Percentiles rank a stretch among this genome's conserved stretches.
These are phyloP conservation scores for Simplicillium aogashimaense DNA, from an alignment of 2,329 filamentous ascomycete species.

Conservation along the genomic window DNA sequence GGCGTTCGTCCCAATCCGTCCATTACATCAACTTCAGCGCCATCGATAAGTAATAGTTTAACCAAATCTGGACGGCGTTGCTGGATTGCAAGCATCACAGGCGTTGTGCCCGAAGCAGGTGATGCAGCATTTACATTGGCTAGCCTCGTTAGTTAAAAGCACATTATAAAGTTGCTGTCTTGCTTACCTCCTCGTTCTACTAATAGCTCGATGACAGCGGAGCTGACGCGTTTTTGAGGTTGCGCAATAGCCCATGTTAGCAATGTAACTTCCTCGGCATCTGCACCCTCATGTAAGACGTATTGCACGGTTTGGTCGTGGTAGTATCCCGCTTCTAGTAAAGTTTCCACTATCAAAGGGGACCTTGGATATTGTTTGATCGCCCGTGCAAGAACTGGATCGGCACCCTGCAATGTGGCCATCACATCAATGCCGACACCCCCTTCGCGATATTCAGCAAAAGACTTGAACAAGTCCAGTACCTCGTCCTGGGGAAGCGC, in stretches of 20 bases:
- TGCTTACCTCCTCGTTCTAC: conserved; percentile 32
- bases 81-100: conserved; percentile 50
- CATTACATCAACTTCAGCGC: conserved; percentile 47
- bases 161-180: conserved; percentile 18
- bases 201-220: conserved; percentile 44
- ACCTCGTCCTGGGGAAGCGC: conserved; percentile 38
- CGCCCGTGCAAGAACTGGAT: conserved; percentile 42
- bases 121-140: conserved; percentile 50
- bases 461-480: conserved; percentile 39
- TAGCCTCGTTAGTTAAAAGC: conserved; percentile 10
- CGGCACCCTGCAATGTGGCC: conserved; percentile 27
- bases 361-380: conserved; percentile 46
- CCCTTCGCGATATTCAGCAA: conserved; percentile 38
- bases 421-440: conserved; percentile 41
- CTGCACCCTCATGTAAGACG: conserved; percentile 32
- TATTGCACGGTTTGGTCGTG: conserved; percentile 40
- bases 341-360: conserved; percentile 35
- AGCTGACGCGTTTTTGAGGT: conserved; percentile 53
- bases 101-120: conserved; percentile 39
- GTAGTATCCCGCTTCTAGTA: conserved; percentile 49
- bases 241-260: conserved; percentile 53
- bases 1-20: conserved; percentile 49
- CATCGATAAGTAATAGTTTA: conserved; percentile 43
- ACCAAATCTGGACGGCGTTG: conserved; percentile 47
- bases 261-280: conserved; percentile 45